These are phyloP conservation scores for Soucietia sequanensis DNA, from an alignment of 805 yeast genomes.

Conservation along the genomic window DNA sequence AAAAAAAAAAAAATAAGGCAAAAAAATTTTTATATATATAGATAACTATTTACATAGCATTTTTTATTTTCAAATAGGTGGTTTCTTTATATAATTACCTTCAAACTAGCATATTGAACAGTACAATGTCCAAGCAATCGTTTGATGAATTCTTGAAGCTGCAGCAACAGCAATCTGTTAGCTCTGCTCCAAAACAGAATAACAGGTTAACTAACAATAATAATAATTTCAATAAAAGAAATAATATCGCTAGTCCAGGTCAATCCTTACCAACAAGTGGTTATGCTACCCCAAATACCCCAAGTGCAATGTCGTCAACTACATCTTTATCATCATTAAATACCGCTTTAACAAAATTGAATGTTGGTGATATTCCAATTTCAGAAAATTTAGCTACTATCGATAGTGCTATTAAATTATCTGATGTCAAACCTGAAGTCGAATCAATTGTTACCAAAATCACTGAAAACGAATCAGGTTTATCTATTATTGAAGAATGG, in stretches of 20 bases:
- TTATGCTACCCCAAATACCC: constrained; percentile 29
- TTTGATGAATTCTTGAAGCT: constrained; percentile 53
- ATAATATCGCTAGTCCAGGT: constrained; percentile 20
- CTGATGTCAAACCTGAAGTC: constrained; percentile 56
- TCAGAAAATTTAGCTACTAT: constrained; percentile 54
- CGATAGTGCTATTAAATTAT: constrained; percentile 48
- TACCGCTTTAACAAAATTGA: constrained; percentile 61
- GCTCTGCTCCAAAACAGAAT: constrained; percentile 1
- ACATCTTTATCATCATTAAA: constrained; percentile 72
- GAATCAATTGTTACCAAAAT: constrained; percentile 53
- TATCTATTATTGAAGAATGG: constrained; percentile 57
- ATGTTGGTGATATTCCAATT: constrained; percentile 62
- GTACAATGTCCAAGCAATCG: constrained; percentile 35
- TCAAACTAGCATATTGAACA: too few species aligned
- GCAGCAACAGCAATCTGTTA: constrained; percentile 31
- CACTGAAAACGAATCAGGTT: constrained; percentile 37
- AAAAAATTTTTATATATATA: too few species aligned
- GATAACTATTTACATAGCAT: too few species aligned
- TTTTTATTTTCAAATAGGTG: too few species aligned
- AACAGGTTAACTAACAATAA: constrained; percentile 4
- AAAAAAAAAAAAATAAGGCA: neutral
- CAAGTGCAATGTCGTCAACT: constrained; percentile 49
- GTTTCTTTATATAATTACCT: too few species aligned
- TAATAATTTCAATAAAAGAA: constrained; percentile 4
- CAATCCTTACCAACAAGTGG: constrained; percentile 37